These are phyloP conservation scores for Candida neerlandica DNA, from an alignment of 1,139 yeast genomes.

Conservation along the genomic window DNA sequence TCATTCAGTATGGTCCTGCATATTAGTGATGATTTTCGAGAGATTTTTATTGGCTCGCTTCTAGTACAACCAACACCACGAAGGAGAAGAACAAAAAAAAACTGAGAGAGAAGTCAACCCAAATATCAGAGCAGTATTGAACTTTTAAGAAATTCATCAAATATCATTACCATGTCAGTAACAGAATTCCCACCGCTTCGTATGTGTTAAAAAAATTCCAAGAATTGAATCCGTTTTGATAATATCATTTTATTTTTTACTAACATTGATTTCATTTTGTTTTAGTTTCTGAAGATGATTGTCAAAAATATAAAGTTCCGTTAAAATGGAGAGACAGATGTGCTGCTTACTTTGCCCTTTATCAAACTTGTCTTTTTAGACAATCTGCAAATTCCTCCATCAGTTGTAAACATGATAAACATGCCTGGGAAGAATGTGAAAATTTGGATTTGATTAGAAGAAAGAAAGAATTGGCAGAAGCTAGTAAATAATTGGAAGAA, in stretches of 20 bases:
- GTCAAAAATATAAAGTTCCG: conserved; percentile 80
- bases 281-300: conserved; percentile 77
- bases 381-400: conserved; percentile 49
- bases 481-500: neutral
- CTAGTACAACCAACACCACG: neutral
- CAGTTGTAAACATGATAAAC: conserved; percentile 78
- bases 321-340: conserved; percentile 86
- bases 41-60: conserved; percentile 17
- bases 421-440: conserved; percentile 84
- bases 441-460: conserved; percentile 82
- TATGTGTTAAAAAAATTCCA: conserved; percentile 31
- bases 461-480: conserved; percentile 67
- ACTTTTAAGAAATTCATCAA: neutral
- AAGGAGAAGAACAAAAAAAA: conserved; percentile 4
- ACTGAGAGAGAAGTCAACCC: neutral
- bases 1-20: conserved; percentile 13
- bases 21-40: conserved; percentile 15
- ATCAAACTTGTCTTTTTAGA: conserved; percentile 50
- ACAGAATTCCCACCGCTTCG: conserved; percentile 57
- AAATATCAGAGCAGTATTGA: neutral
- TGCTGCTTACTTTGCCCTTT: conserved; percentile 70
- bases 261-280: conserved; percentile 3
- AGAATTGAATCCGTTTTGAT: neutral
- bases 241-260: neutral
- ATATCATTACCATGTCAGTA: conserved; percentile 35